These are phyloP conservation scores for Pelargonium australe DNA, from an alignment of 441 rosid species.

Conservation along the genomic window DNA sequence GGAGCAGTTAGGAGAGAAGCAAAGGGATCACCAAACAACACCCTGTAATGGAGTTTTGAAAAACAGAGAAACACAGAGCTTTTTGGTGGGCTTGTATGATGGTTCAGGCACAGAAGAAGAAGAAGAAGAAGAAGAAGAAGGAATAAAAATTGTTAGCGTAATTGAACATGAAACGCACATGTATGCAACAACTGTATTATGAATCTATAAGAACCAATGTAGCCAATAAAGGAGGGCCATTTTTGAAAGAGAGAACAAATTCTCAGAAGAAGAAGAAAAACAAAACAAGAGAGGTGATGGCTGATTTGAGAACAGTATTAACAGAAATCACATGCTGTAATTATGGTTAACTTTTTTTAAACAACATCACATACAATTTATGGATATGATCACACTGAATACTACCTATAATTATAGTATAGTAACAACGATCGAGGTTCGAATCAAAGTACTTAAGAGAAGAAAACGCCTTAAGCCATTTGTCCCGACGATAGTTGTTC, in stretches of 20 bases:
- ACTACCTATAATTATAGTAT: too few species aligned
- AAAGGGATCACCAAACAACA: conserved; percentile 5
- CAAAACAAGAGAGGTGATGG: too few species aligned
- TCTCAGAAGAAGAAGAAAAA: too few species aligned
- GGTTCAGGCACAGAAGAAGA: conserved; percentile 5
- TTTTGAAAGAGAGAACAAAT: background rate
- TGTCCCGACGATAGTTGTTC: too few species aligned
- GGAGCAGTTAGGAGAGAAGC: background rate
- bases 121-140: conserved; percentile 9
- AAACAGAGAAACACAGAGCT: background rate
- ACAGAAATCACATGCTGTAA: too few species aligned
- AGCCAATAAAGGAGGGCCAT: conserved; percentile 14
- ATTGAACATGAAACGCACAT: conserved; percentile 21
- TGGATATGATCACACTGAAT: too few species aligned
- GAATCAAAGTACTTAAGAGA: too few species aligned
- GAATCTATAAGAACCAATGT: conserved; percentile 11
- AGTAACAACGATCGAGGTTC: too few species aligned
- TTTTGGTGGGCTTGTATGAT: conserved; percentile 5
- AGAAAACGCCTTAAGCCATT: too few species aligned
- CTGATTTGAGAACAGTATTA: too few species aligned
- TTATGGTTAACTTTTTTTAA: too few species aligned
- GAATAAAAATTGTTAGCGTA: conserved; percentile 4
- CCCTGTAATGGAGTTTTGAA: conserved; percentile 1
- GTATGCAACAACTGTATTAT: conserved; percentile 11
- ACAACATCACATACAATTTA: too few species aligned